Evolutionary conservation across 768 basidiomycete species (phyloP).

Genomic region (Mycena latifolia): DNA sequence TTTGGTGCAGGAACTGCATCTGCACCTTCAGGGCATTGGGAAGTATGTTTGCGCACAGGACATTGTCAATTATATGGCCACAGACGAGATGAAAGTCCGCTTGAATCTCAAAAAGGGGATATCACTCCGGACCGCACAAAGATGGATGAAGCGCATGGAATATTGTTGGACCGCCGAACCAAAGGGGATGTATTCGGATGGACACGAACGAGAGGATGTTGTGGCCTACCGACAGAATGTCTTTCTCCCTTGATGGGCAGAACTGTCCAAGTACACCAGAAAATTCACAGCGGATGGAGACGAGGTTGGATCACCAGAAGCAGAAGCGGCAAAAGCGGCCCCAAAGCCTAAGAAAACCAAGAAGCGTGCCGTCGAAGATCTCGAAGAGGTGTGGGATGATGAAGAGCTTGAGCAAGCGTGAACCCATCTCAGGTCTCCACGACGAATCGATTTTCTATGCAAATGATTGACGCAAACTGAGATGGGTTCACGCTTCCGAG

Average conservation of each 20-base stretch:
- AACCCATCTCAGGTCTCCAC: no score
- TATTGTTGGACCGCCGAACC: background rate
- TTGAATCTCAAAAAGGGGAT: conserved; percentile 1
- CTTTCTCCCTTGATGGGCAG: background rate
- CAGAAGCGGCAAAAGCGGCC: no score
- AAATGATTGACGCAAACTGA: conserved; percentile 44
- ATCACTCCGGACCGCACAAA: conserved; percentile 3
- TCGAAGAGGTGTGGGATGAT: background rate
- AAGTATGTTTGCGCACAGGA: background rate
- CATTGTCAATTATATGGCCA: background rate
- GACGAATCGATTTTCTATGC: conserved; percentile 57
- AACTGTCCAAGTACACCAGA: background rate
- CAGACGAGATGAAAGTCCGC: background rate
- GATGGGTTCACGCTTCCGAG: conserved; percentile 42
- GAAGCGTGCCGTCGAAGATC: background rate
- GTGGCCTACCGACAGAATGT: background rate
- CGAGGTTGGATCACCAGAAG: background rate
- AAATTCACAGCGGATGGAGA: background rate
- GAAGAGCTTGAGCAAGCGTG: no score
- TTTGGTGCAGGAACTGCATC: background rate
- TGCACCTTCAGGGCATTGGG: background rate
- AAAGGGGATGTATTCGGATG: no score
- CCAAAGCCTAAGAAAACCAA: no score
- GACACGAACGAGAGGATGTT: background rate
- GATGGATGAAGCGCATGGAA: conserved; percentile 1